Conservation (phyloP, 2,329 filamentous ascomycete genomes). For the Orbilia javanica region DNA sequence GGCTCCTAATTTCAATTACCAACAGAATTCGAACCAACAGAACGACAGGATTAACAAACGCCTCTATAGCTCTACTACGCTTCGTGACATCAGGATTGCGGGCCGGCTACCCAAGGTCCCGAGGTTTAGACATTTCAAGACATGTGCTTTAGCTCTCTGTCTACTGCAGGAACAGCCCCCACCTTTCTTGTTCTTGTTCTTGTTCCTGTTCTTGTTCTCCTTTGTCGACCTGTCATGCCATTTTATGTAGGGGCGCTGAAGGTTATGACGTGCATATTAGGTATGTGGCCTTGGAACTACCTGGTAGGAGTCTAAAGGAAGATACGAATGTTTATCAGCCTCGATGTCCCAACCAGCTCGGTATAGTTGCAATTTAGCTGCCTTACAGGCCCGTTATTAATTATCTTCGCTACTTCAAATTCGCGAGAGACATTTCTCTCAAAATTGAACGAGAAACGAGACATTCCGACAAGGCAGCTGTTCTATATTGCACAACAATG, state of each 20-base stretch:
- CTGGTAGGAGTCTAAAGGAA: neutral
- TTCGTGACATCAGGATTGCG: conserved; percentile 31
- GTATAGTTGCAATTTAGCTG: neutral
- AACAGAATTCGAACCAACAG: conserved; percentile 1
- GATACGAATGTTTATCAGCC: neutral
- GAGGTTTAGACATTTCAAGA: neutral
- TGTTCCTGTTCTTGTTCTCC: neutral
- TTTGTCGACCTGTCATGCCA: neutral
- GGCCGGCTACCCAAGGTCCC: conserved; percentile 14
- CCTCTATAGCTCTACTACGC: neutral
- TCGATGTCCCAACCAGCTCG: neutral
- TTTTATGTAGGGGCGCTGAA: neutral
- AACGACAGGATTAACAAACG: conserved; percentile 10
- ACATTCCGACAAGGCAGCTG: conserved; percentile 53
- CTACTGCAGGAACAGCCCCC: neutral
- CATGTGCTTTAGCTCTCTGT: neutral
- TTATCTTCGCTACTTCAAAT: conserved; percentile 2
- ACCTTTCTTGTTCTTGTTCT: neutral
- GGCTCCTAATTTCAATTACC: conserved; percentile 8
- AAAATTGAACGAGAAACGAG: conserved; percentile 9
- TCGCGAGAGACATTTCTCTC: conserved; percentile 14
- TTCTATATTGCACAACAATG: neutral
- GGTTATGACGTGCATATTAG: neutral
- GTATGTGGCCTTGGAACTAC: neutral
- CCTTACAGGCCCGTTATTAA: conserved; percentile 26